Evolutionary conservation across 2,329 filamentous ascomycete species (phyloP).

Genomic region (Calonectria pauciramosa): DNA sequence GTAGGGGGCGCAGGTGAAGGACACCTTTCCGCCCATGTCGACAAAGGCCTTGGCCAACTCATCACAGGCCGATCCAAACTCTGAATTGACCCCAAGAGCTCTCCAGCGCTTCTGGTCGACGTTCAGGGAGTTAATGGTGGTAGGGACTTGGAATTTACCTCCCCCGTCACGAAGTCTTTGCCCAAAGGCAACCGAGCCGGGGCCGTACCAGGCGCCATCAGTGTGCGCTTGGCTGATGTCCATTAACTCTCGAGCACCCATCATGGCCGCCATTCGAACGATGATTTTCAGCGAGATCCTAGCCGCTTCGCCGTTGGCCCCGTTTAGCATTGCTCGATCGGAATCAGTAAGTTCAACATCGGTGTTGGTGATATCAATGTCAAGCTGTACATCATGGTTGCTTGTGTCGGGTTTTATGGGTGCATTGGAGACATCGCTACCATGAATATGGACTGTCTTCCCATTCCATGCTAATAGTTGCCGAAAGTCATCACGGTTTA

Average conservation of each 20-base stretch:
- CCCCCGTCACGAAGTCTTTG: constrained; percentile 32
- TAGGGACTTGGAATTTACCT: constrained; percentile 32
- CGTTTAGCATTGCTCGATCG: constrained; percentile 26
- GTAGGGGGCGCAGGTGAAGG: constrained; percentile 41
- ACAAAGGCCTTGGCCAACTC: constrained; percentile 29
- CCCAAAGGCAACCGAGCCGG: constrained; percentile 29
- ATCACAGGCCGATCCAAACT: constrained; percentile 29
- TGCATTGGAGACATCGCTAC: constrained; percentile 9
- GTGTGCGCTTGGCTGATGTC: constrained; percentile 34
- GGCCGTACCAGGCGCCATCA: constrained; percentile 34
- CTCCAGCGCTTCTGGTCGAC: constrained; percentile 37
- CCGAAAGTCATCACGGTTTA: constrained; percentile 36
- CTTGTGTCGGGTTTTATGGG: background rate
- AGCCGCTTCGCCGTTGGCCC: constrained; percentile 30
- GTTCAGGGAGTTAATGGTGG: constrained; percentile 35
- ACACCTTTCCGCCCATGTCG: constrained; percentile 31
- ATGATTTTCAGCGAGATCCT: constrained; percentile 30
- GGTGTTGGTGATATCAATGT: background rate
- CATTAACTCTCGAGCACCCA: constrained; percentile 31
- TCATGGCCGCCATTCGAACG: constrained; percentile 30
- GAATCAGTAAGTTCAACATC: constrained; percentile 21
- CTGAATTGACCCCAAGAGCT: constrained; percentile 21
- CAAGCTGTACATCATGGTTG: background rate
- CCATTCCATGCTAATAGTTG: constrained; percentile 23
- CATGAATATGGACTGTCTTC: constrained; percentile 19